These are phyloP conservation scores for Epichloe hybrida DNA, from an alignment of 2,329 filamentous ascomycete genomes.

Conservation along the genomic window DNA sequence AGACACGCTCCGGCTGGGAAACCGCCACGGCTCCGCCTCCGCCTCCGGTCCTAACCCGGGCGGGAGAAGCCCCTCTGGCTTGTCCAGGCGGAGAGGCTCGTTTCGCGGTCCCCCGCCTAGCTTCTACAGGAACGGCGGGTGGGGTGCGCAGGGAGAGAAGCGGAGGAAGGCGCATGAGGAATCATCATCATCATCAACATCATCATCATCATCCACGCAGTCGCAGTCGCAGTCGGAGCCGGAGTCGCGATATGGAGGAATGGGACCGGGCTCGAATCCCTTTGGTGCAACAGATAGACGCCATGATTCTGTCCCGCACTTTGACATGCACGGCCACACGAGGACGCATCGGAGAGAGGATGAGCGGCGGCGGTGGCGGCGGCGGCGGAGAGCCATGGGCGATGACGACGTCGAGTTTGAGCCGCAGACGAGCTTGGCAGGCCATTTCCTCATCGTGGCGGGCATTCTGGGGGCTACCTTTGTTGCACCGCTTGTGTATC, in stretches of 20 bases:
- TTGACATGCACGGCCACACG: constrained; percentile 60
- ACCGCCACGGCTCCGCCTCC: constrained; percentile 13
- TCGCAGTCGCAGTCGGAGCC: constrained; percentile 5
- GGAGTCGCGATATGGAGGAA: constrained; percentile 27
- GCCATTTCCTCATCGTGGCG: constrained; percentile 36
- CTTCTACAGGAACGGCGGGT: constrained; percentile 74
- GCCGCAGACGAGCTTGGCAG: constrained; percentile 27
- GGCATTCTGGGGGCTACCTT: constrained; percentile 34
- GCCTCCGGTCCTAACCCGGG: constrained; percentile 50
- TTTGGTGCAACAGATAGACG: constrained; percentile 26
- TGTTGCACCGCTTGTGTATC: constrained; percentile 28
- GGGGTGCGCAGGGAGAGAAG: constrained; percentile 52
- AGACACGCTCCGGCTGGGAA: constrained; percentile 31
- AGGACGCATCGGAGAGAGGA: constrained; percentile 58
- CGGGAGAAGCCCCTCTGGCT: constrained; percentile 63
- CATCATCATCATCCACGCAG: constrained; percentile 16
- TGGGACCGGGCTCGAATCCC: constrained; percentile 44
- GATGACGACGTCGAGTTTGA: constrained; percentile 24
- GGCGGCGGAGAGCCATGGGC: constrained; percentile 26
- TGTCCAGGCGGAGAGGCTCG: constrained; percentile 60
- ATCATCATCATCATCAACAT: constrained; percentile 16
- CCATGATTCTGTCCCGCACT: constrained; percentile 52
- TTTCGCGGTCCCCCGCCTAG: constrained; percentile 86
- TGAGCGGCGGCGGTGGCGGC: constrained; percentile 20
- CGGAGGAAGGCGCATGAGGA: constrained; percentile 38